phyloP scores from a whole-genome alignment of 108 stramenopile genomes.

The Parietichytrium sp. region DNA sequence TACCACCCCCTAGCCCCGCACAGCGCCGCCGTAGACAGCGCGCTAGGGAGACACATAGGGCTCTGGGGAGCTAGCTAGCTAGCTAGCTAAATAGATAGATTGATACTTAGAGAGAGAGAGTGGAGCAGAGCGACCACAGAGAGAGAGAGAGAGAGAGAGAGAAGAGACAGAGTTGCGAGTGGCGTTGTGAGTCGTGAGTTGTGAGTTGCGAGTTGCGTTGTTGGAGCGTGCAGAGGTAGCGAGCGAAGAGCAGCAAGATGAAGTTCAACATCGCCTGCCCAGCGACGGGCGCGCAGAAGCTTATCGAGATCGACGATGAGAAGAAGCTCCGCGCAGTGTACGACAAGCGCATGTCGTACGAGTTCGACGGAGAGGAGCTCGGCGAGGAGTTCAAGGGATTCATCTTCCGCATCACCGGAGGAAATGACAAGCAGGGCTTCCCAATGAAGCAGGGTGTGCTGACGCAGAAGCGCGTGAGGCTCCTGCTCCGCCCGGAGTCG shows the following conservation, averaged over 20 bases:
- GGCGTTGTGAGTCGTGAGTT: neutral
- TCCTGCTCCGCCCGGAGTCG: constrained; percentile 87
- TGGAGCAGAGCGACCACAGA: too few relatives aligned
- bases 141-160: neutral
- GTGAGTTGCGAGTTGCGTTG: neutral
- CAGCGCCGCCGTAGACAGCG: too few relatives aligned
- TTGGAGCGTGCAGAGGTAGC: too few relatives aligned
- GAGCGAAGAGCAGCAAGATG: constrained; percentile 13
- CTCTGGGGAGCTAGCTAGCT: neutral
- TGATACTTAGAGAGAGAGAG: neutral
- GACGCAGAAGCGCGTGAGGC: constrained; percentile 92
- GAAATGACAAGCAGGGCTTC: constrained; percentile 99
- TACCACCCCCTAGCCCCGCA: too few relatives aligned
- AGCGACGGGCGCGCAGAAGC: constrained; percentile 89
- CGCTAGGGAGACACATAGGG: too few relatives aligned
- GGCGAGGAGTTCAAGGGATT: constrained; percentile 98
- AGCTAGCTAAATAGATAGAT: neutral
- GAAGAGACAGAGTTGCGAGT: too few relatives aligned
- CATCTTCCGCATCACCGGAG: constrained; percentile 90
- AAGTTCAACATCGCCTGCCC: constrained; percentile 99
- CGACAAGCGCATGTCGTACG: constrained; percentile 98
- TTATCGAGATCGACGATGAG: constrained; percentile 89
- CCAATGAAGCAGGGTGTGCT: constrained; percentile 99
- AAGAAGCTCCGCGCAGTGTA: constrained; percentile 75
- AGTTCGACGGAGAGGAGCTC: constrained; percentile 87